A percentile compares a stretch with the other conserved stretches of the same genome.
Evolutionary conservation across 1,284 basidiomycete species (phyloP).

Genomic region (Tetrapyrgos nigripes): DNA sequence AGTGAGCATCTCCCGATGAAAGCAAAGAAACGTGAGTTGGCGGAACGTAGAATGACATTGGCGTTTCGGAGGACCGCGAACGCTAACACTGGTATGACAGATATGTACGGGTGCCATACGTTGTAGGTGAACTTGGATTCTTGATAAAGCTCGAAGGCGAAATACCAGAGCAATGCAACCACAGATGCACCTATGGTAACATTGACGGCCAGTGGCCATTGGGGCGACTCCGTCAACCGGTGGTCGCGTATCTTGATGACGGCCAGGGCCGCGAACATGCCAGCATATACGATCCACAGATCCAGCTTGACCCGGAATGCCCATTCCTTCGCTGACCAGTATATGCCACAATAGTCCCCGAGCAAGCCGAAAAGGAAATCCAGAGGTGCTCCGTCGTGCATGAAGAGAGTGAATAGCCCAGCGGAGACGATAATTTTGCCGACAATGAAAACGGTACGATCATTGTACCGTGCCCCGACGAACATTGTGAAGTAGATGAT

Average conservation of each 20-base stretch:
- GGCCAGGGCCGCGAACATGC: conserved; percentile 80
- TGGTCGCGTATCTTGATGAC: conserved; percentile 80
- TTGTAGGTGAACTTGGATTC: conserved; percentile 88
- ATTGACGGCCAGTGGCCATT: conserved; percentile 65
- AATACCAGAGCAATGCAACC: conserved; percentile 75
- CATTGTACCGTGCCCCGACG: conserved; percentile 77
- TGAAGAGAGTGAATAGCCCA: conserved; percentile 66
- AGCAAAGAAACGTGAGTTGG: conserved; percentile 72
- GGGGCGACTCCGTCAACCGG: conserved; percentile 71
- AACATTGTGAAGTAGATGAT: conserved; percentile 85
- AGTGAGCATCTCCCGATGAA: conserved; percentile 86
- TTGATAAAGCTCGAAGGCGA: conserved; percentile 80
- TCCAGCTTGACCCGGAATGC: conserved; percentile 87
- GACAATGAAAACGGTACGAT: conserved; percentile 69
- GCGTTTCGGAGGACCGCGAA: conserved; percentile 83
- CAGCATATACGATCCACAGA: conserved; percentile 86
- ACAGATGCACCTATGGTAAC: conserved; percentile 53
- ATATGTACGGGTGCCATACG: conserved; percentile 82
- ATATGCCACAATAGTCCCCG: conserved; percentile 70
- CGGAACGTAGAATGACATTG: conserved; percentile 71
- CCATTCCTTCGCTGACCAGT: conserved; percentile 89
- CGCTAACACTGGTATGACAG: conserved; percentile 80
- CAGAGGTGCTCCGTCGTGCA: conserved; percentile 69
- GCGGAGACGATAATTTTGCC: conserved; percentile 75
- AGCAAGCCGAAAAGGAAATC: conserved; percentile 70